Evolutionary conservation across 176 grass and related monocot genomes (phyloP).

Genomic region (Triticum urartu): DNA sequence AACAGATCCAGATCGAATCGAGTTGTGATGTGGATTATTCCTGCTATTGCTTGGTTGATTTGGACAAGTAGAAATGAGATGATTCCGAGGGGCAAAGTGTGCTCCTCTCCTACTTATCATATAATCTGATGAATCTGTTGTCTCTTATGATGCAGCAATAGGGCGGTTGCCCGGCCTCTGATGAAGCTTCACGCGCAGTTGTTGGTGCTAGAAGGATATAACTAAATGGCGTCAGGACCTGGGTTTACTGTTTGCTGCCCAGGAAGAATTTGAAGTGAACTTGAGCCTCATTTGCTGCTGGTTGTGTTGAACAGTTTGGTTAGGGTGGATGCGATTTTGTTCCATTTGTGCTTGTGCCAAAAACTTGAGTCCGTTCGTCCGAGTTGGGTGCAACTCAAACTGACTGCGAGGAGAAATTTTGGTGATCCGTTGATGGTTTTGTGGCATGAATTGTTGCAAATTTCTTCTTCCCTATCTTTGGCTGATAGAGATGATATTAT

Average conservation of each 20-base stretch:
- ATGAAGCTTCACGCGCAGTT: not conserved
- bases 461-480: not conserved
- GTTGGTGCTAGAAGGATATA: not conserved
- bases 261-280: constrained; percentile 6
- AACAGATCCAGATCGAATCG: not conserved
- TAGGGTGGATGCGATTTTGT: not conserved
- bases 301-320: not conserved
- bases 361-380: not conserved
- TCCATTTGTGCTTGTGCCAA: not conserved
- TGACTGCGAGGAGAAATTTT: not conserved
- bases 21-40: not conserved
- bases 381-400: not conserved
- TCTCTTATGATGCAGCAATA: not conserved
- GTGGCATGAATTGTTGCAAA: not conserved
- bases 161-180: not conserved
- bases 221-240: not conserved
- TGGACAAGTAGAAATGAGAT: not conserved
- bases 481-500: not conserved
- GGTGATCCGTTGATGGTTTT: not conserved
- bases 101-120: not conserved
- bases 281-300: not conserved
- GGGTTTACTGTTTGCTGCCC: not conserved
- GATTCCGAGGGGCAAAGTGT: not conserved
- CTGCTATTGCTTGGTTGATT: not conserved
- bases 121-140: not conserved